Base-by-base conservation (phyloP, 345 rosid species). In the Euphorbia pulcherrima region DNA sequence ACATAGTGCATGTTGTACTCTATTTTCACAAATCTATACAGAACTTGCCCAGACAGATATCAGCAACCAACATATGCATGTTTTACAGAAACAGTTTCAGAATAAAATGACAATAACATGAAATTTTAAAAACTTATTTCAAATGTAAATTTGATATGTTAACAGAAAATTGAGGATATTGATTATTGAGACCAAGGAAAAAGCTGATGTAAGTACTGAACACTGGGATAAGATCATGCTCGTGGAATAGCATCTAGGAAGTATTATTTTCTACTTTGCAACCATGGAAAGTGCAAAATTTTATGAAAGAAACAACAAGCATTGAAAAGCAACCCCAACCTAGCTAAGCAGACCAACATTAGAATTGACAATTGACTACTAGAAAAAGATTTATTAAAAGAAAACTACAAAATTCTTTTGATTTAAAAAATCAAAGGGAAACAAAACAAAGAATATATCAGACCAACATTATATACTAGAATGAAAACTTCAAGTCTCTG, bases 271-370 rank as follows among this genome's bases (percentile, higher is more conserved):
- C 20, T 29, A 20, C 29, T 2, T 16, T 28, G 41, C 44, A 30
- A 59, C 41, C 29, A 59, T 17, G 23, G 33, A 40, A 57, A 52
- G 26, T 29, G 44, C 27, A 50, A 44, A 64, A 8, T 64, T 64
- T 48, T 28, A 16, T 48, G 29, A 17, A 48, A 59, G 63, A 18
- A 58, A 14, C 11, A 58, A 41, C 23, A 7, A 58, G 23, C 41
- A 58, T 28, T 56, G 37, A 18, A 56, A 18, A 18, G 26, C 16
- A 1, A 28, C 48, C 17, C 41, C 26, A 13, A 48, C 30, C 26
- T 4, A 1, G 18, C 55, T 48, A 48, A 64, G 41, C 65, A 21
- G 20, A 11, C 65, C 5, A 41, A 9, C 33, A 40, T 1, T 18
- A 9, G 12, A 53, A 53, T 8, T 53, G 12, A 53, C 28, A 53